Base-by-base conservation (phyloP, 2,329 filamentous ascomycete species). In the Pseudocercospora fijiensis region DNA sequence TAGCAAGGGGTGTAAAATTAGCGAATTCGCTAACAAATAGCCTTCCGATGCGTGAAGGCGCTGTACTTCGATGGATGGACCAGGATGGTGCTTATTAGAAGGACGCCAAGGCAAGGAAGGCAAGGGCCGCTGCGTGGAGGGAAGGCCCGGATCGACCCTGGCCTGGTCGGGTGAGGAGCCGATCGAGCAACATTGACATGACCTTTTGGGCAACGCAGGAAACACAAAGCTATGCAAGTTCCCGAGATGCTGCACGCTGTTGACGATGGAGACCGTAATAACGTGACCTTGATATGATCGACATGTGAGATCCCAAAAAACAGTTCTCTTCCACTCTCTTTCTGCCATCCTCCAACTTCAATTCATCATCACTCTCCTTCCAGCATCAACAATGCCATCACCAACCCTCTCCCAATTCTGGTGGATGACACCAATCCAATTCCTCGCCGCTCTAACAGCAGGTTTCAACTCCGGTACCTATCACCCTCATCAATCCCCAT, bases 351-450 rank as follows among this genome's bases (percentile, higher is more conserved):
- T n/a, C n/a, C 37, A 41, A 7, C 37, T 18, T n/a, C 37, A 7
- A 13, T 18, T n/a, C 37, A 41, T 7, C 5, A n/a, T 18, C 37
- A 18, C 5, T 37, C 16, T 41, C 3, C 16, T 8, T 41, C 4
- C 49, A 24, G 45, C 45, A 53, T 53, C 26, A 13, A 65, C 62
- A 63, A 73, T 73, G 71, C 68, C 71, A 49, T 69, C 69, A 49
- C 68, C 55, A 57, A 33, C 24, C 16, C 27, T 62, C 33, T 65
- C 67, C 27, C 67, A 67, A 45, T 61, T 73, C 62, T 73, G 71
- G 71, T 74, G 71, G 71, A 70, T 74, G 66, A 72, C 71, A 26
- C 72, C 72, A 10, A 61, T 74, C 62, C 72, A 74, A 59, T 68
- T 67, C 63, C 66, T 74, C 62, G 69, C 70, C 27, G 70, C 68